Evolutionary conservation across 192 early-diverging fungal species (phyloP).

Genomic region (Gigaspora rosea): DNA sequence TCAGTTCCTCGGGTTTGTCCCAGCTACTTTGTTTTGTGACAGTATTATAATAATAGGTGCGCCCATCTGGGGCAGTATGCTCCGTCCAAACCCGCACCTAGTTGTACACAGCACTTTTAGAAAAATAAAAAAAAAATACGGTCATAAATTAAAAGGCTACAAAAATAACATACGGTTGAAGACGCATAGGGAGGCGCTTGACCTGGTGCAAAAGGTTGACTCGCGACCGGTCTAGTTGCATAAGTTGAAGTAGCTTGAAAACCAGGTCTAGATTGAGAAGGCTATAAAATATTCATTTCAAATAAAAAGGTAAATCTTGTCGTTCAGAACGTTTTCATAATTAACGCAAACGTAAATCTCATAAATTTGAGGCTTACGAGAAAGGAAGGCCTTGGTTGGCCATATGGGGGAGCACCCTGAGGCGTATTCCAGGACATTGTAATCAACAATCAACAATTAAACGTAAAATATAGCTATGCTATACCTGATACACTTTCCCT

Average conservation of each 20-base stretch:
- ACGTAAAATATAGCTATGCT: too few species aligned
- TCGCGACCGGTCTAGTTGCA: neutral
- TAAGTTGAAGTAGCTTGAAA: neutral
- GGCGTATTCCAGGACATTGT: slow-evolving; percentile 15
- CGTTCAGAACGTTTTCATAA: neutral
- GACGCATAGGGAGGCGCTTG: neutral
- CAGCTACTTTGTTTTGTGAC: slow-evolving; percentile 78
- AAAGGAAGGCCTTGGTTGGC: slow-evolving; percentile 6
- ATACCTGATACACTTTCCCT: too few species aligned
- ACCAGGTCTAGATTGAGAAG: neutral
- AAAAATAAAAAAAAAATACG: neutral
- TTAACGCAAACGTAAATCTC: neutral
- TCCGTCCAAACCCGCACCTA: slow-evolving; percentile 63
- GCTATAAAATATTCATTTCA: neutral
- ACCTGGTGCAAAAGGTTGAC: slow-evolving; percentile 1
- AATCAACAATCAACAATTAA: too few species aligned
- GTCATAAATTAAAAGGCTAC: neutral
- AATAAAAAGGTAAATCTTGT: neutral
- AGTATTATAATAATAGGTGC: slow-evolving; percentile 84
- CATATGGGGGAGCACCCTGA: neutral
- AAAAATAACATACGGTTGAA: neutral
- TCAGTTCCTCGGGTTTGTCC: slow-evolving; percentile 94
- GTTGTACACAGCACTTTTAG: neutral
- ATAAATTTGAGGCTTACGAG: neutral
- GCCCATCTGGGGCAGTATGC: slow-evolving; percentile 78